phyloP scores from a whole-genome alignment of 805 yeast genomes.

The Kuraishia floccosa region DNA sequence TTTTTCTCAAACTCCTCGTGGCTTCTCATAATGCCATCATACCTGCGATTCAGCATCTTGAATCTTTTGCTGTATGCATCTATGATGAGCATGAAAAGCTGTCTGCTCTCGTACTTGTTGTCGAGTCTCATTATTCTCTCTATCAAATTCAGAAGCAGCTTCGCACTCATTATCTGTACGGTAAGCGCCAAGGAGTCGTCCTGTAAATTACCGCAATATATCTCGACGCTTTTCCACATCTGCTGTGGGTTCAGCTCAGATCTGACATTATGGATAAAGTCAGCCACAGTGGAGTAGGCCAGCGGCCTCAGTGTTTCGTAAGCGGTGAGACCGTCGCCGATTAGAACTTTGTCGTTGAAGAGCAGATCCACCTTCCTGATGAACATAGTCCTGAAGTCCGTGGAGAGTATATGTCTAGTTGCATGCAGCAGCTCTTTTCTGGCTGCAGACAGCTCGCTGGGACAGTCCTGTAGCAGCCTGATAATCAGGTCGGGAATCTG shows the following conservation, averaged over 20 bases:
- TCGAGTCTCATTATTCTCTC: constrained; percentile 80
- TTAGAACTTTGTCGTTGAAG: constrained; percentile 76
- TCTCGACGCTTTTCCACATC: constrained; percentile 76
- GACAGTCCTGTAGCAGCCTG: constrained; percentile 86
- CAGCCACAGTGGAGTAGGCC: constrained; percentile 94
- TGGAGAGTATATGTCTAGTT: constrained; percentile 86
- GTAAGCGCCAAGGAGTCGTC: constrained; percentile 78
- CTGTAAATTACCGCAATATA: constrained; percentile 70
- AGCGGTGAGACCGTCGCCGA: constrained; percentile 90
- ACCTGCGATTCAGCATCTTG: constrained; percentile 61
- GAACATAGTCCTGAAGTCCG: constrained; percentile 74
- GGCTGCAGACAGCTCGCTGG: constrained; percentile 83
- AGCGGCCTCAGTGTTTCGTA: constrained; percentile 84
- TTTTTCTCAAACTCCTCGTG: constrained; percentile 42
- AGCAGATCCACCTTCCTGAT: constrained; percentile 77
- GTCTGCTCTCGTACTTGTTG: constrained; percentile 72
- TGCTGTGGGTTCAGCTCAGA: constrained; percentile 72
- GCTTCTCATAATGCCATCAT: constrained; percentile 49
- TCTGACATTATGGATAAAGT: constrained; percentile 86
- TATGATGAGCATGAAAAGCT: constrained; percentile 73
- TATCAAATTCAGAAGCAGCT: constrained; percentile 73
- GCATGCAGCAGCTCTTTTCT: constrained; percentile 91
- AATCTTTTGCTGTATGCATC: constrained; percentile 84
- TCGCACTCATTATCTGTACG: constrained; percentile 95
- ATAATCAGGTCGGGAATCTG: constrained; percentile 82